These are phyloP conservation scores for Penicillium simplicissimum DNA, from an alignment of 495 filamentous ascomycete genomes.

Conservation along the genomic window DNA sequence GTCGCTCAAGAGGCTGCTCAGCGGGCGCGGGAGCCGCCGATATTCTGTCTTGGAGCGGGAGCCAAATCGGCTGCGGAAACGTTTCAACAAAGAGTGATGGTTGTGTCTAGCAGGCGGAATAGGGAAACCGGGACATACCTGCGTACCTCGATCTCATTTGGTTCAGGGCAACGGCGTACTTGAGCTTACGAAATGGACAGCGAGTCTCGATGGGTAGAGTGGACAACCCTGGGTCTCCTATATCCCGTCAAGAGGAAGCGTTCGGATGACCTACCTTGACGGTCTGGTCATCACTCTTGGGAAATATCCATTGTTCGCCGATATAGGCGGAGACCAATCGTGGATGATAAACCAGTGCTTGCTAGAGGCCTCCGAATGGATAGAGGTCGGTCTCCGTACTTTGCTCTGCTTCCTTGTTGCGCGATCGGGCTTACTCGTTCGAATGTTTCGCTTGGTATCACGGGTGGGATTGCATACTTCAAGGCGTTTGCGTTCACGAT, in stretches of 20 bases:
- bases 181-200: not conserved
- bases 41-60: slow-evolving; percentile 47
- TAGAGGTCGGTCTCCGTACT: not conserved
- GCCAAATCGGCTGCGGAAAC: slow-evolving; percentile 46
- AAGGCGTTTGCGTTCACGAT: not conserved
- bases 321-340: not conserved
- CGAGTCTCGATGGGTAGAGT: not conserved
- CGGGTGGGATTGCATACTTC: not conserved
- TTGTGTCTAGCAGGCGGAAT: not conserved
- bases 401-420: not conserved
- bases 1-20: slow-evolving; percentile 44
- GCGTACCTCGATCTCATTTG: not conserved
- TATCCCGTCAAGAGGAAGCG: not conserved
- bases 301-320: not conserved
- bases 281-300: not conserved
- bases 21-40: slow-evolving; percentile 37
- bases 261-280: not conserved
- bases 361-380: not conserved
- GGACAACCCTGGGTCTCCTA: not conserved
- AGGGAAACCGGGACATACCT: not conserved
- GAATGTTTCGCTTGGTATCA: not conserved
- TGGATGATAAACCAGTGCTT: not conserved
- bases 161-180: not conserved
- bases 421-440: not conserved
- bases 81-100: slow-evolving; percentile 24